Evolutionary conservation across 1,284 basidiomycete genomes (phyloP), one percentile per base, ranked within the genome.

Genomic region (Austropuccinia psidii): DNA sequence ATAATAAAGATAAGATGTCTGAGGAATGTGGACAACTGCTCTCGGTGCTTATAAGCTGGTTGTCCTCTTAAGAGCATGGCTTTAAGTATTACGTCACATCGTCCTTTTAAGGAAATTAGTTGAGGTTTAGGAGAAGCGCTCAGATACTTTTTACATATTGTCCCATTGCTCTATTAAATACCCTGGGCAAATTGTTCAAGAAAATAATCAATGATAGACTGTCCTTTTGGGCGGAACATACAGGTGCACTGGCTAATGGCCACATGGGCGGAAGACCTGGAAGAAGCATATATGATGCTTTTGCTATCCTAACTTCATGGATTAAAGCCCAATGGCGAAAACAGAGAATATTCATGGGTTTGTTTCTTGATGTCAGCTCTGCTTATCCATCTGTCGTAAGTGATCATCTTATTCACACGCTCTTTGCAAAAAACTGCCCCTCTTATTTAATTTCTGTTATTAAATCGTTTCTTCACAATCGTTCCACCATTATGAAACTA

Each of bases 171-270:
- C 17, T 67, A 3, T 27, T 67, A 1, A 49, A 49, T 21, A 52
- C 47, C 11, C 1, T 67, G 21, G 64, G 64, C 1, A 67, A 72
- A 49, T 9, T 72, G 1, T 54, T 72, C 24, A 58, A 72, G 29
- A 60, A 55, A 15, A n/a, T 69, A 2, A n/a, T 69, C 2, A 69
- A 43, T 43, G 31, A 69, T 8, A 17, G 41, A 4, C 52, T 69
- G 11, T 43, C 43, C 11, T 41, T 57, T 39, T 69, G 33, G 54
- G 33, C 31, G 4, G 54, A 69, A 13, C 17, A 50, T 1, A 47
- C 37, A 2, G 15, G 47, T n/a, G 13, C 47, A 8, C 33, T 57
- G 37, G 27, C 66, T 9, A 21, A 17, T 1, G 19, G 54, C n/a
- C 66, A 58, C 37, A 41, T 47, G 19, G 55, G 37, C 9, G 66